phyloP scores from a whole-genome alignment of 2,329 filamentous ascomycete species.

The Dactylella cylindrospora region DNA sequence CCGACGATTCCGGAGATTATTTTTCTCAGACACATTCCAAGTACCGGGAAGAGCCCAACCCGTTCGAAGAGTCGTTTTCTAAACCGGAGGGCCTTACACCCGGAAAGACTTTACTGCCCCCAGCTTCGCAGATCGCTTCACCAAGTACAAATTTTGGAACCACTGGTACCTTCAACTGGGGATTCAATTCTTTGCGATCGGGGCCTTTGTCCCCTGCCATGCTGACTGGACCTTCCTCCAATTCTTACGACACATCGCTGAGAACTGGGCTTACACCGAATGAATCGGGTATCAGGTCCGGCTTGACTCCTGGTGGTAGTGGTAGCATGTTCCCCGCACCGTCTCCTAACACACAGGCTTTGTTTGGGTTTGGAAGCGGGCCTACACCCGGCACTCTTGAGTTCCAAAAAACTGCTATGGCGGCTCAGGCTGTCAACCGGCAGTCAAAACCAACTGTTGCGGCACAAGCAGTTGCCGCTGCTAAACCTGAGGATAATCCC shows the following conservation, averaged over 20 bases:
- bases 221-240: slow-evolving; percentile 76
- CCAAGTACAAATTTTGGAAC: slow-evolving; percentile 78
- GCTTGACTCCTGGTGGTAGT: slow-evolving; percentile 88
- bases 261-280: slow-evolving; percentile 87
- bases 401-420: slow-evolving; percentile 90
- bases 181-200: slow-evolving; percentile 78
- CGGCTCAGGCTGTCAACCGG: slow-evolving; percentile 61
- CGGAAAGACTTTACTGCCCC: slow-evolving; percentile 74
- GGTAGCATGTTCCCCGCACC: slow-evolving; percentile 96
- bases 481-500: slow-evolving; percentile 55
- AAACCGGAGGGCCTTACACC: slow-evolving; percentile 61
- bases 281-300: slow-evolving; percentile 89
- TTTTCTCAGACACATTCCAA: slow-evolving; percentile 54
- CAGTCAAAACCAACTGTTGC: slow-evolving; percentile 51
- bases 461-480: slow-evolving; percentile 53
- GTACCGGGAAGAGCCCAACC: slow-evolving; percentile 83
- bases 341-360: slow-evolving; percentile 75
- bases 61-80: slow-evolving; percentile 93
- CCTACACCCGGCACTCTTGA: slow-evolving; percentile 89
- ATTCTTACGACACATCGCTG: slow-evolving; percentile 67
- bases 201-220: slow-evolving; percentile 95
- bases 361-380: slow-evolving; percentile 77
- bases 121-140: slow-evolving; percentile 86
- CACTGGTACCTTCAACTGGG: slow-evolving; percentile 76
- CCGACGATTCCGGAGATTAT: slow-evolving; percentile 56